phyloP scores from a whole-genome alignment of 257 asterid genomes.

The Solanum peruvianum region DNA sequence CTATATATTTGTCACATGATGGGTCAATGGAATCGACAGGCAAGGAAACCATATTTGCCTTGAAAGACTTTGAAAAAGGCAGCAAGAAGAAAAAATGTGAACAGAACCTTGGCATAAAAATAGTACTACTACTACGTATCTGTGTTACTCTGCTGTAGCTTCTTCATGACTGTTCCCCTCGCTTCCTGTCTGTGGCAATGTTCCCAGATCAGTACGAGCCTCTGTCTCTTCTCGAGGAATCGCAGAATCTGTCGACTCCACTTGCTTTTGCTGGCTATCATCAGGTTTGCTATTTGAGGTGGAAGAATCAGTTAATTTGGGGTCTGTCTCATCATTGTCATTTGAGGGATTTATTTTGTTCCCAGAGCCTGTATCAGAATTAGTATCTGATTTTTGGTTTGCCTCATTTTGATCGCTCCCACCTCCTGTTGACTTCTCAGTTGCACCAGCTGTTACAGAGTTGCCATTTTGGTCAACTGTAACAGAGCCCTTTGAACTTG shows the following conservation, averaged over 20 bases:
- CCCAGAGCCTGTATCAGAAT: not conserved
- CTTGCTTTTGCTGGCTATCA: constrained; percentile 10
- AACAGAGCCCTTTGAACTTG: not conserved
- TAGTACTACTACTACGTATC: not conserved
- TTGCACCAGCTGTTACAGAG: not conserved
- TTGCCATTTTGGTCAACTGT: constrained; percentile 1
- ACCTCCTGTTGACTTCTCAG: not conserved
- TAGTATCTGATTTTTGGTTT: not conserved
- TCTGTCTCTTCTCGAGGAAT: constrained; percentile 56
- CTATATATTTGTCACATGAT: constrained; percentile 1
- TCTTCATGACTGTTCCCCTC: constrained; percentile 29
- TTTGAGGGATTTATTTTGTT: constrained; percentile 16
- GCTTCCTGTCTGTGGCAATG: constrained; percentile 52
- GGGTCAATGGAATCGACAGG: constrained; percentile 5
- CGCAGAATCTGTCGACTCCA: constrained; percentile 26
- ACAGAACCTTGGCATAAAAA: not conserved
- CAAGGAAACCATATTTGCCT: constrained; percentile 1
- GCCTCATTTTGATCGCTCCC: not conserved
- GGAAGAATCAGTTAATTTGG: constrained; percentile 19
- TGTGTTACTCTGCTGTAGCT: constrained; percentile 42
- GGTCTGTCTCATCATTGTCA: constrained; percentile 35
- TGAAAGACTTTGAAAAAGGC: not conserved
- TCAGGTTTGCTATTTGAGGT: constrained; percentile 13
- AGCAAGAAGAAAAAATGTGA: constrained; percentile 9
- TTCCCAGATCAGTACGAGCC: constrained; percentile 48